These are phyloP conservation scores for Ceratobasidium sp. DNA, from an alignment of 1,284 basidiomycete species.

Conservation along the genomic window DNA sequence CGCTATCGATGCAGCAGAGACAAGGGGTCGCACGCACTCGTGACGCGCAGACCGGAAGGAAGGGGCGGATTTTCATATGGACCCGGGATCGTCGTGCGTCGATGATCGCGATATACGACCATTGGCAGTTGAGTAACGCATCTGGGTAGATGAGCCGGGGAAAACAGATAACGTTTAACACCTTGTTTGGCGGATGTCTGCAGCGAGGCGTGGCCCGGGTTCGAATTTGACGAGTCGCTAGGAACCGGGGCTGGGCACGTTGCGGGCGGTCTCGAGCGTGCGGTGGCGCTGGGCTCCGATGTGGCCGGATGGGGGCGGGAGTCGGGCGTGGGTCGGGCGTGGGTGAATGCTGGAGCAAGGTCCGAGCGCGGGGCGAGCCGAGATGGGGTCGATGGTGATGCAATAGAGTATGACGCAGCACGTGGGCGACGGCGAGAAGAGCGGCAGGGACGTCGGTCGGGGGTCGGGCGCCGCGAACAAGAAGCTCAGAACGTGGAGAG, in stretches of 20 bases:
- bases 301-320: background rate
- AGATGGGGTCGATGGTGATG: background rate
- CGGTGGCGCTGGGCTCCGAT: background rate
- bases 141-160: background rate
- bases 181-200: conserved; percentile 10
- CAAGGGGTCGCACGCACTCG: background rate
- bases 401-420: conserved; percentile 4
- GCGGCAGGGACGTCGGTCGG: background rate
- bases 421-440: background rate
- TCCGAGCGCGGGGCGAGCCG: conserved; percentile 5
- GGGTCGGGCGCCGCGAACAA: background rate
- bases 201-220: background rate
- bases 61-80: conserved; percentile 1
- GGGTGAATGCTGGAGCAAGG: background rate
- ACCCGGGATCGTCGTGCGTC: conserved; percentile 18
- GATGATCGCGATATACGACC: background rate
- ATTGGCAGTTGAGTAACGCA: background rate
- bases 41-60: background rate
- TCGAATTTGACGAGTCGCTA: conserved; percentile 13
- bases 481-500: background rate
- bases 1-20: background rate
- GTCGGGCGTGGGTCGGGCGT: background rate
- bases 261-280: background rate
- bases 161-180: background rate
- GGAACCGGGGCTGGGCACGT: conserved; percentile 23